Conservation (phyloP, 208 protist genomes). For the Trypanosoma lewisi region DNA sequence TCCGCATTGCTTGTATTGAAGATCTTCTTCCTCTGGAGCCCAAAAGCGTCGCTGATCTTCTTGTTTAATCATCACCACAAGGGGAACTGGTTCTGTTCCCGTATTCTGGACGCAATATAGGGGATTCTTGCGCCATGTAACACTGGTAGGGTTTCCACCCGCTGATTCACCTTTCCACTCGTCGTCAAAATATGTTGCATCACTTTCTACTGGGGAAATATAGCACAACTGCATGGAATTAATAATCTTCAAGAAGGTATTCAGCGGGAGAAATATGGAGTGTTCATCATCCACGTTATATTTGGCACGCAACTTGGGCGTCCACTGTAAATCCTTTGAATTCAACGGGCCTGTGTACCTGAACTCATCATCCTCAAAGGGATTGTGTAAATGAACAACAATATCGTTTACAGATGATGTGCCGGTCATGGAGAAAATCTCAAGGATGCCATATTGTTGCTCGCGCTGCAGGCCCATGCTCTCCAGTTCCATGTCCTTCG, state of each 20-base stretch:
- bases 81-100: slow-evolving; percentile 22
- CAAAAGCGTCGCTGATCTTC: slow-evolving; percentile 28
- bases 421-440: slow-evolving; percentile 69
- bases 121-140: slow-evolving; percentile 74
- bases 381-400: slow-evolving; percentile 67
- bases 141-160: slow-evolving; percentile 61
- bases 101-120: slow-evolving; percentile 59
- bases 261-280: slow-evolving; percentile 37
- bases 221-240: slow-evolving; percentile 41
- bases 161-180: slow-evolving; percentile 66
- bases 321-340: slow-evolving; percentile 37
- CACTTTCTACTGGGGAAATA: slow-evolving; percentile 31
- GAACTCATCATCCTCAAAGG: slow-evolving; percentile 77
- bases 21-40: slow-evolving; percentile 16
- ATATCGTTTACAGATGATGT: slow-evolving; percentile 63
- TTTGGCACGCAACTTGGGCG: slow-evolving; percentile 26
- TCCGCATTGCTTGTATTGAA: slow-evolving; percentile 26
- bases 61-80: slow-evolving; percentile 35
- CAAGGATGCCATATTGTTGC: slow-evolving; percentile 80
- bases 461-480: slow-evolving; percentile 62
- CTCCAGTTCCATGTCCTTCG: slow-evolving; percentile 50
- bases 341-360: slow-evolving; percentile 49
- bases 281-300: slow-evolving; percentile 31
- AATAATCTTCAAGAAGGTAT: slow-evolving; percentile 35
- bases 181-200: slow-evolving; percentile 60